Evolutionary conservation across 2,329 filamentous ascomycete species (phyloP).

Genomic region (Fusarium sp.): DNA sequence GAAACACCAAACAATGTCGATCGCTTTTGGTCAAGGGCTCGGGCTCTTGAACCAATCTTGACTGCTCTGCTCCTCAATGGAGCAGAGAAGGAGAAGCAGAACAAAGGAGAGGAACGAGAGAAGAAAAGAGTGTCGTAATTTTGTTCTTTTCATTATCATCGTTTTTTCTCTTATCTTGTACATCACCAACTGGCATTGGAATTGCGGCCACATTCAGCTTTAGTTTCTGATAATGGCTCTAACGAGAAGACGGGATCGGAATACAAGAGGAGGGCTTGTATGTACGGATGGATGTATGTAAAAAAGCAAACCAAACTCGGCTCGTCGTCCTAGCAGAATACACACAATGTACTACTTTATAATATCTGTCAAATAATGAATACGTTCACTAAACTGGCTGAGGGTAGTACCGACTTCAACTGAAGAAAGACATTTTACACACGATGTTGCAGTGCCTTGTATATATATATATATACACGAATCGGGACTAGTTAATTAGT

Average conservation of each 20-base stretch:
- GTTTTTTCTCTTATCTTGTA: conserved; percentile 42
- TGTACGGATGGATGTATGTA: conserved; percentile 34
- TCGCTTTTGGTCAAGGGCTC: conserved; percentile 24
- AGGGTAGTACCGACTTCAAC: neutral
- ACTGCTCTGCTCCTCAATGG: conserved; percentile 28
- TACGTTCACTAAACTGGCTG: neutral
- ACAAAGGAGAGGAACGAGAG: conserved; percentile 23
- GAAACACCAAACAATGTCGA: conserved; percentile 33
- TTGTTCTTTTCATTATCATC: conserved; percentile 28
- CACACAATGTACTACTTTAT: conserved; percentile 41
- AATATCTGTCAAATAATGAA: neutral
- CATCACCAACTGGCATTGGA: conserved; percentile 45
- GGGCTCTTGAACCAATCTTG: conserved; percentile 24
- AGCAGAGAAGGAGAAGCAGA: conserved; percentile 8
- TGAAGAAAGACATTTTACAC: neutral
- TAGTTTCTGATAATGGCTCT: conserved; percentile 34
- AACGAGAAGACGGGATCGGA: conserved; percentile 31
- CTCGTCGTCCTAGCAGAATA: conserved; percentile 46
- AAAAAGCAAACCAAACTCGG: conserved; percentile 44
- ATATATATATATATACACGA: neutral
- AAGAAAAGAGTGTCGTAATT: conserved; percentile 41
- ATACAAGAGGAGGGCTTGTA: conserved; percentile 41
- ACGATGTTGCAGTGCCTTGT: neutral
- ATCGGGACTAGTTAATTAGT: neutral
- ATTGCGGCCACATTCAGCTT: conserved; percentile 39